phyloP scores from a whole-genome alignment of 305 asterid species.

The Vinca major region DNA sequence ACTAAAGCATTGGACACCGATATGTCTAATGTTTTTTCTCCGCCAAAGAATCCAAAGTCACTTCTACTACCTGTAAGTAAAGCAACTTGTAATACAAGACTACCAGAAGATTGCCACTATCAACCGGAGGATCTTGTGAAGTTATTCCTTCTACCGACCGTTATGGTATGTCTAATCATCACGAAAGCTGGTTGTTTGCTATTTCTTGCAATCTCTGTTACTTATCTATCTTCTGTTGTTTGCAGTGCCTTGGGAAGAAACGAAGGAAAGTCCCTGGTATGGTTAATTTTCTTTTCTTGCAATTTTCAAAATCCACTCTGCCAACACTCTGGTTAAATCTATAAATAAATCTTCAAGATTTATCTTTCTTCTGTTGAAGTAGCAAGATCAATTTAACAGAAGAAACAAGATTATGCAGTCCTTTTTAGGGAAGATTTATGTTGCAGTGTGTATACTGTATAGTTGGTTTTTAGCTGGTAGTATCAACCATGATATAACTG shows the following conservation, averaged over 20 bases:
- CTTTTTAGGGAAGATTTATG: no score
- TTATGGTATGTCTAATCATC: slow-evolving; percentile 40
- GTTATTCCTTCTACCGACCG: slow-evolving; percentile 75
- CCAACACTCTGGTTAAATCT: neutral
- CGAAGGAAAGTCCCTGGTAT: slow-evolving; percentile 55
- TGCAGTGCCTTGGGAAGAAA: slow-evolving; percentile 83
- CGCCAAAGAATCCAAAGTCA: slow-evolving; percentile 82
- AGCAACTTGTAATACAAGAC: slow-evolving; percentile 60
- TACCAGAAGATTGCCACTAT: slow-evolving; percentile 98
- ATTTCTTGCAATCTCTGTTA: neutral
- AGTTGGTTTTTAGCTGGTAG: no score
- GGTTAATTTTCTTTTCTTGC: slow-evolving; percentile 12
- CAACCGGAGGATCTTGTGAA: slow-evolving; percentile 96
- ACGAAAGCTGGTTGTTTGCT: neutral
- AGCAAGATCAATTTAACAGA: no score
- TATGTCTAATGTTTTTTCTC: slow-evolving; percentile 48
- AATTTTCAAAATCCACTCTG: neutral
- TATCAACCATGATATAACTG: no score
- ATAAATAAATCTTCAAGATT: neutral
- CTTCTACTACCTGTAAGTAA: slow-evolving; percentile 62
- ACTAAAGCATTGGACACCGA: slow-evolving; percentile 48
- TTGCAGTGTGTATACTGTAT: no score
- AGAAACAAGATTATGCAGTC: no score
- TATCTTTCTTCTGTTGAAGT: neutral
- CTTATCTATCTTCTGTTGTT: slow-evolving; percentile 12